Percentiles rank a stretch among this genome's conserved stretches.
Evolutionary conservation across 371 early-diverging fungal genomes (phyloP).

Genomic region (Actinomortierella wolfii): DNA sequence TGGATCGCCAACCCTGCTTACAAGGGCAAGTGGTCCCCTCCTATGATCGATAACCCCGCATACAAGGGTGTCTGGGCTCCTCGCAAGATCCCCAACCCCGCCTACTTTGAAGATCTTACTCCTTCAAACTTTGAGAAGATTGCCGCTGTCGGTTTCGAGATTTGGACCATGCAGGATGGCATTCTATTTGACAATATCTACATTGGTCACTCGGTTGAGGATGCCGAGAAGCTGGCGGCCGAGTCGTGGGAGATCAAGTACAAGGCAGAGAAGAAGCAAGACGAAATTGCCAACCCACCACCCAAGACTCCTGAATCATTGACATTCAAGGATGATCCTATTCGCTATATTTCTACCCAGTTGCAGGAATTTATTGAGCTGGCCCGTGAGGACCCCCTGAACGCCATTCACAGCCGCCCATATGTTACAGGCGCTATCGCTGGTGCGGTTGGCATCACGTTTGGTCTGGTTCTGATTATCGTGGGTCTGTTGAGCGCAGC

Average conservation of each 20-base stretch:
- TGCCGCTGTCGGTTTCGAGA: constrained; percentile 89
- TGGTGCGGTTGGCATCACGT: constrained; percentile 29
- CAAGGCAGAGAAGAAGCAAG: constrained; percentile 61
- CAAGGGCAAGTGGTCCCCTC: constrained; percentile 84
- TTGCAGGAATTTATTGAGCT: constrained; percentile 48
- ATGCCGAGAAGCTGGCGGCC: constrained; percentile 61
- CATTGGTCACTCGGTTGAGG: constrained; percentile 71
- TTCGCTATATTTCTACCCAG: constrained; percentile 31
- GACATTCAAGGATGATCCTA: constrained; percentile 39
- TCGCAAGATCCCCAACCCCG: constrained; percentile 89
- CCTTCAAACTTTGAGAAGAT: constrained; percentile 72
- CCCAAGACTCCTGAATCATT: constrained; percentile 25
- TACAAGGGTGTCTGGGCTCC: constrained; percentile 97
- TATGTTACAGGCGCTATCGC: constrained; percentile 52
- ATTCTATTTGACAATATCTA: constrained; percentile 95
- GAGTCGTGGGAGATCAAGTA: constrained; percentile 72
- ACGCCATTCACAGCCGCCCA: constrained; percentile 55
- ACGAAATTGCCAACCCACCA: constrained; percentile 49
- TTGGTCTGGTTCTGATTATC: constrained; percentile 47
- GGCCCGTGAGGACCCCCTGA: constrained; percentile 53
- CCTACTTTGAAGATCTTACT: constrained; percentile 70
- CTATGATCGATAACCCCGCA: constrained; percentile 90
- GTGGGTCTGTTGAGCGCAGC: constrained; percentile 41
- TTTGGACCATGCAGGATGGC: constrained; percentile 96
- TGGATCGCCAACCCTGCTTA: constrained; percentile 87